Evolutionary conservation across 2,329 filamentous ascomycete genomes (phyloP).

Genomic region (Amylocarpus encephaloides): DNA sequence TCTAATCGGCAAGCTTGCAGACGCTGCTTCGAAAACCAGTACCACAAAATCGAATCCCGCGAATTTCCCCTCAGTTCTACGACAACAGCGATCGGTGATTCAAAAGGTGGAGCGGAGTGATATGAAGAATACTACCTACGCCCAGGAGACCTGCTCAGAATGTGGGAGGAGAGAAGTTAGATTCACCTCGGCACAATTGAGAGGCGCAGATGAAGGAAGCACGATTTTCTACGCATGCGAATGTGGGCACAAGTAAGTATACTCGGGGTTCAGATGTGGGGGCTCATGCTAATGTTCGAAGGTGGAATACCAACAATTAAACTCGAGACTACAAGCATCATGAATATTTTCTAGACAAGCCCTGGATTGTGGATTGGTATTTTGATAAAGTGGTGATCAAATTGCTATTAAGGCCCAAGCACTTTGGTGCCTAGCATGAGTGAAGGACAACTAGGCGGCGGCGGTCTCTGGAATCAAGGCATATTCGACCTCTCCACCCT

Average conservation of each 20-base stretch:
- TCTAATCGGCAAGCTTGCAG: conserved; percentile 30
- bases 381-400: conserved; percentile 1
- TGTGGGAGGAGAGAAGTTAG: conserved; percentile 79
- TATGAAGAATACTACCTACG: conserved; percentile 65
- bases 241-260: conserved; percentile 71
- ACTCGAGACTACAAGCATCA: not conserved
- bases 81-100: conserved; percentile 79
- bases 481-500: conserved; percentile 82
- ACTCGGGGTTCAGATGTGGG: not conserved
- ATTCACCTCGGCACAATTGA: conserved; percentile 78
- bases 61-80: conserved; percentile 84
- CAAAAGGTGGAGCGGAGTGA: conserved; percentile 75
- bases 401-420: conserved; percentile 28
- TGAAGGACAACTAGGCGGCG: conserved; percentile 11
- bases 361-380: not conserved
- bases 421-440: conserved; percentile 28
- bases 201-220: conserved; percentile 90
- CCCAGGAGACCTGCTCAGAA: conserved; percentile 65
- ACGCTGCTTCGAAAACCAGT: conserved; percentile 69
- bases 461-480: conserved; percentile 70
- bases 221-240: conserved; percentile 88
- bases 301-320: conserved; percentile 35
- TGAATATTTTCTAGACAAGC: not conserved
- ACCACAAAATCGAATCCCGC: conserved; percentile 79
- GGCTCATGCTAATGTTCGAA: conserved; percentile 17